A percentile compares a stretch with the other conserved stretches of the same genome.
phyloP scores from a whole-genome alignment of 164 flowering plant genomes.

The Warburgia ugandensis region DNA sequence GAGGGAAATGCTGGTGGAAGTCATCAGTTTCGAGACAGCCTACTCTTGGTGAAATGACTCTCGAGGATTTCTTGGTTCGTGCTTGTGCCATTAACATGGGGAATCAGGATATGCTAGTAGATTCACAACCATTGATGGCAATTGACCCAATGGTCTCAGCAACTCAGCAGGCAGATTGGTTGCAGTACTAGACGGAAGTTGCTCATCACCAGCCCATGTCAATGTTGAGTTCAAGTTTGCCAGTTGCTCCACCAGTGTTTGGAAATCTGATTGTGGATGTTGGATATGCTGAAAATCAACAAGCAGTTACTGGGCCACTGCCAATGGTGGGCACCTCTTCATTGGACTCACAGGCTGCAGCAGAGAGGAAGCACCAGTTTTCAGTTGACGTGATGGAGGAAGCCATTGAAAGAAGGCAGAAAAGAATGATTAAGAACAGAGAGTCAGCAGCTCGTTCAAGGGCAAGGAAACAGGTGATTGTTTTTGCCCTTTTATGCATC shows the following conservation, averaged over 20 bases:
- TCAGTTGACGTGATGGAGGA: conserved; percentile 40
- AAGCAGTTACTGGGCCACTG: conserved; percentile 17
- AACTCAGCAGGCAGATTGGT: conserved; percentile 23
- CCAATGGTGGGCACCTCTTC: conserved; percentile 13
- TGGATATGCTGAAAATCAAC: conserved; percentile 22
- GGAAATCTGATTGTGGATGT: conserved; percentile 15
- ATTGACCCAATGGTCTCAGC: conserved; percentile 19
- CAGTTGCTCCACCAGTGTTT: conserved; percentile 16
- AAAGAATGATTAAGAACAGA: conserved; percentile 61
- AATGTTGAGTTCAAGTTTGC: conserved; percentile 16
- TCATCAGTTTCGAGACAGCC: conserved; percentile 7
- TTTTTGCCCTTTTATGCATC: too few relatives aligned
- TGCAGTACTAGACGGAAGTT: conserved; percentile 25
- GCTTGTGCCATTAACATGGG: conserved; percentile 23
- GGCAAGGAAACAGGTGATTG: conserved; percentile 47
- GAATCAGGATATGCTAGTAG: conserved; percentile 6
- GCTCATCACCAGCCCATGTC: conserved; percentile 15
- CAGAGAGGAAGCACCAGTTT: conserved; percentile 21
- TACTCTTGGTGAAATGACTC: conserved; percentile 19
- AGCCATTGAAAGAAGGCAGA: conserved; percentile 53
- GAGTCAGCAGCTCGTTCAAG: conserved; percentile 67
- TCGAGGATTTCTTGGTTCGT: conserved; percentile 29
- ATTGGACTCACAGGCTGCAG: conserved; percentile 12
- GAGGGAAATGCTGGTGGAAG: conserved; percentile 7
- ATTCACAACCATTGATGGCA: conserved; percentile 15